Base-by-base conservation (phyloP, 371 early-diverging fungal species). In the Actinomucor elegans region DNA sequence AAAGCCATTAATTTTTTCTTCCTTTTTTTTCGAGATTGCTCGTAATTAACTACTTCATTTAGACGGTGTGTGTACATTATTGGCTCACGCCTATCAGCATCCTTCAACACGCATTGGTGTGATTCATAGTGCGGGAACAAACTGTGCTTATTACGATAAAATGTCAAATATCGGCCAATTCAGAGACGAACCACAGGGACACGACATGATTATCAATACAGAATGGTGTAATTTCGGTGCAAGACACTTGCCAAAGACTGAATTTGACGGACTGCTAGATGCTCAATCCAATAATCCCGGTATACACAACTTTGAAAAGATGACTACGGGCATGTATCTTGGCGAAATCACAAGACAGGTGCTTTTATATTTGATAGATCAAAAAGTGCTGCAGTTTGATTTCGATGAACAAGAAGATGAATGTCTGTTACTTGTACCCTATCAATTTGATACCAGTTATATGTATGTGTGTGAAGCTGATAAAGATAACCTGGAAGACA, bases 101-200 rank as follows among this genome's bases (percentile, higher is more conserved):
- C 92, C 92, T n/a, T 83, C 87, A 35, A 94, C 94, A 33, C 83
- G 86, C 62, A 78, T 95, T 48, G 94, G 94, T 33, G 89, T 94
- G 37, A 92, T 98, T 60, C 85, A 94, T 35, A 94, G 94, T 54
- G 93, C 96, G 3, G 98, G 98, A 33, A 92, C 96, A 37, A 98
- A 98, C 61, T 94, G 94, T 40, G 93, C 96, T 26, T 98, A 96
- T 71, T 77, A 77, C 29, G 77, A 77, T 35, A 61, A 64, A 31
- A 52, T 72, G 11, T 36, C 67, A 34, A 73, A 73, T 49, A 71
- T 73, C 48, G 46, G 47, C 26, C 63, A 59, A 12, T 61, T 68
- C 21, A 51, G 59, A 20, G 21, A 48, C 9, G 54, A 58, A 17
- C 45, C 42, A 28, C 31, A 34, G 8, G 44, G 47, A 4, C 21